Percentiles rank a stretch among this genome's conserved stretches.
These are phyloP conservation scores for Passiflora organensis DNA, from an alignment of 345 rosid species.

Conservation along the genomic window DNA sequence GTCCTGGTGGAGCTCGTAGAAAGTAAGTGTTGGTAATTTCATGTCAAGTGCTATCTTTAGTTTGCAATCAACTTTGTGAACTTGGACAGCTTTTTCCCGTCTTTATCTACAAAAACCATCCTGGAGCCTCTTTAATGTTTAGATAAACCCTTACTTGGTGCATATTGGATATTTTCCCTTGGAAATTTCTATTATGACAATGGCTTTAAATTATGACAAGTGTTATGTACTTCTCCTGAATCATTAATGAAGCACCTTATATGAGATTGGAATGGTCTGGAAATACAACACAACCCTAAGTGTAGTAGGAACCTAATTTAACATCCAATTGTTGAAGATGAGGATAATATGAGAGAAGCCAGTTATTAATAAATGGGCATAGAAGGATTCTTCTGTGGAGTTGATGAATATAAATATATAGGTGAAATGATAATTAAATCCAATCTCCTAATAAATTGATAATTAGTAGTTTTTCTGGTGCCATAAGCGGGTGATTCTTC, in stretches of 20 bases:
- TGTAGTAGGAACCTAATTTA: no score
- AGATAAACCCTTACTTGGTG: not conserved
- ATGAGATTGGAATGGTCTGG: not conserved
- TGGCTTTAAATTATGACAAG: not conserved
- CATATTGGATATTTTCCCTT: not conserved
- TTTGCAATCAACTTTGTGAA: not conserved
- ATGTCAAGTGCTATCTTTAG: not conserved
- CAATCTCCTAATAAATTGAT: no score
- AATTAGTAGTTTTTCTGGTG: no score
- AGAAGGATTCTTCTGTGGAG: no score
- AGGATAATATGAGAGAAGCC: no score
- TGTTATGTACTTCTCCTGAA: not conserved
- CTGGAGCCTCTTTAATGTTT: not conserved
- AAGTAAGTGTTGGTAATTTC: constrained; percentile 39
- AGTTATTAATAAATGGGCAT: no score
- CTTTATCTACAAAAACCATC: not conserved
- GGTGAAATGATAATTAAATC: no score
- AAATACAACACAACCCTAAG: no score
- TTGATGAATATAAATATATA: no score
- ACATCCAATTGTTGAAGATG: no score
- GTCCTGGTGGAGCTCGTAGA: constrained; percentile 93
- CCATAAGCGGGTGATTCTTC: no score
- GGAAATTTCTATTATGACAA: not conserved
- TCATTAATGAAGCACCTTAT: not conserved
- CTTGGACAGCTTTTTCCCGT: not conserved